Base-by-base conservation (phyloP, 345 rosid genomes). In the Pugionium cornutum region DNA sequence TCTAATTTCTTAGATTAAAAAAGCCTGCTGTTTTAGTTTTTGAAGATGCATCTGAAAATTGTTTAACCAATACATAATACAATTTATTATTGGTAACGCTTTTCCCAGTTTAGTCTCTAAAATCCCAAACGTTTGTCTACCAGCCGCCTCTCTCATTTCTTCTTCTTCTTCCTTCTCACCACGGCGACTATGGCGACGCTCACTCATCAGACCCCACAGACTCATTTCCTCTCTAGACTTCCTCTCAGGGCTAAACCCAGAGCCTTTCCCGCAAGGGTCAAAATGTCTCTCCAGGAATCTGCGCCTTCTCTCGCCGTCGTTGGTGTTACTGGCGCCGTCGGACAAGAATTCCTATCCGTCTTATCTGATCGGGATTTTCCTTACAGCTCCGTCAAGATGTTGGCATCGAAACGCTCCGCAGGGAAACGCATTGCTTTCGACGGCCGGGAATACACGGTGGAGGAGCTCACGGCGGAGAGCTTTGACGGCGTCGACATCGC, bases 391-490 rank as follows among this genome's bases (percentile, higher is more conserved):
- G 76, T 94, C 74, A 94, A 87, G 76, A 84, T 94, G 86, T 84
- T 94, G 32, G 99, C 97, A 59, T 94, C 96, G 75, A 86, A 85
- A 73, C 99, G 95, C 69, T 94, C 97, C 9, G 92, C 97, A 0
- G 97, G 99, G 6, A 90, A 79, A 72, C 77, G 71, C 66, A 48
- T 90, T 44, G 70, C 79, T 18, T 94, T 94, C 81, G 70, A 85
- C 35, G 92, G 74, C 63, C 75, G 67, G 32, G 74, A 75, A 51
- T 88, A 82, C 77, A 80, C 84, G 1, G 76, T 94, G 41, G 91
- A 94, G 56, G 99, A 94, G 78, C 95, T 94, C 18, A 81, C 77
- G 1, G 83, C 82, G 8, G 86, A 83, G 4, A 94, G 96, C 82
- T 94, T 94, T 67, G 81, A 88, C 44, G 95, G 87, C 0, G 81